Conservation (phyloP, 2,329 filamentous ascomycete species). For the Scolecobasidium constrictum region DNA sequence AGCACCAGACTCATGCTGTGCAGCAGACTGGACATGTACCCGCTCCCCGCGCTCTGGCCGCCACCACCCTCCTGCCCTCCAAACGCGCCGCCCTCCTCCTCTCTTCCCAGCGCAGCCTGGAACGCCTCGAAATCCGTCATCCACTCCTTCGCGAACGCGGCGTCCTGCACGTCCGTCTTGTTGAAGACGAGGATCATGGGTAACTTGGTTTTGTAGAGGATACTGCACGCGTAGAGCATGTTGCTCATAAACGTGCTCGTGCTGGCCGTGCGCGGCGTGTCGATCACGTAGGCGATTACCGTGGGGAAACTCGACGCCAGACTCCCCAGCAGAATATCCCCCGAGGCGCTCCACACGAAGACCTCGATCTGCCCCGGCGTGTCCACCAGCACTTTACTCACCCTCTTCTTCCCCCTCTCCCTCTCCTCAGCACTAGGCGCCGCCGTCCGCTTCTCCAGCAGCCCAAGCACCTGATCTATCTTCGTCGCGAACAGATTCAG, state of each 20-base stretch:
- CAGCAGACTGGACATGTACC: slow-evolving; percentile 90
- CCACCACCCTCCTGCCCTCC: slow-evolving; percentile 57
- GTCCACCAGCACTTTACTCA: slow-evolving; percentile 79
- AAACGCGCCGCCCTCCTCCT: slow-evolving; percentile 69
- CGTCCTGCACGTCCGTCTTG: slow-evolving; percentile 93
- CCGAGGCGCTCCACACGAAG: slow-evolving; percentile 95
- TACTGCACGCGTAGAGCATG: slow-evolving; percentile 98
- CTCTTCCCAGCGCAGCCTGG: slow-evolving; percentile 69
- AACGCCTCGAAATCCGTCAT: slow-evolving; percentile 99
- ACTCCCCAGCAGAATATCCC: slow-evolving; percentile 85
- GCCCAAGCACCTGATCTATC: slow-evolving; percentile 82
- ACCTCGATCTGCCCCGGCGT: slow-evolving; percentile 98
- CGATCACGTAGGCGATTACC: slow-evolving; percentile 93
- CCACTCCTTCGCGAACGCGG: slow-evolving; percentile 90
- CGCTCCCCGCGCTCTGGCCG: slow-evolving; percentile 57
- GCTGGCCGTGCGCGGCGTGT: slow-evolving; percentile 84
- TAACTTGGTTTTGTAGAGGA: slow-evolving; percentile 95
- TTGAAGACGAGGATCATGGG: slow-evolving; percentile 99
- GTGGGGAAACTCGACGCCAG: slow-evolving; percentile 92
- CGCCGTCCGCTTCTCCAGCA: slow-evolving; percentile 79
- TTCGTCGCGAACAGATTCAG: slow-evolving; percentile 97
- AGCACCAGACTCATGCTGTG: slow-evolving; percentile 98
- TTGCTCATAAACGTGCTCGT: slow-evolving; percentile 99
- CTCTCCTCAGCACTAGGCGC: slow-evolving; percentile 23
- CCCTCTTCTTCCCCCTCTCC: slow-evolving; percentile 13